Percentiles rank a stretch among this genome's conserved stretches.
Evolutionary conservation across 2,329 filamentous ascomycete genomes (phyloP).

Genomic region (Periglandula ipomoeae): DNA sequence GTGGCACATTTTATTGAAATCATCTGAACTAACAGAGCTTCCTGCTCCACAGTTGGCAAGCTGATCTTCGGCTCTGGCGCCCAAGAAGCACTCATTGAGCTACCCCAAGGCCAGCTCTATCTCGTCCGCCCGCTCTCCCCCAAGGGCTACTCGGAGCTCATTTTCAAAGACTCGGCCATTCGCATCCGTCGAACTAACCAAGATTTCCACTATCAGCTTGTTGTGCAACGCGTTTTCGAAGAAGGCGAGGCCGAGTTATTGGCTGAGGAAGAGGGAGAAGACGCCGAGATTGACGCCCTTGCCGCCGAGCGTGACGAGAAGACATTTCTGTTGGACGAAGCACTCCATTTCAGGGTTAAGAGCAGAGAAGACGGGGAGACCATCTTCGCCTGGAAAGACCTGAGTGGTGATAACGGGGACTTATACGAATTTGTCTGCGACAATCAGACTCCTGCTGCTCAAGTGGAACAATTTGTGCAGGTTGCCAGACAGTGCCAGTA

Average conservation of each 20-base stretch:
- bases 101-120: constrained; percentile 93
- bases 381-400: constrained; percentile 87
- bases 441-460: constrained; percentile 54
- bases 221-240: constrained; percentile 92
- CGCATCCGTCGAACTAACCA: constrained; percentile 88
- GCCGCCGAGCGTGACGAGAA: constrained; percentile 87
- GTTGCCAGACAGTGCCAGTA: constrained; percentile 91
- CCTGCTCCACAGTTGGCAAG: constrained; percentile 60
- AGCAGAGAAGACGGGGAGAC: constrained; percentile 71
- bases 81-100: constrained; percentile 89
- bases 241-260: constrained; percentile 91
- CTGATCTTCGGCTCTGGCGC: constrained; percentile 79
- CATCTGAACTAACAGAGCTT: not conserved
- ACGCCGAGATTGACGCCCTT: constrained; percentile 67
- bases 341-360: constrained; percentile 78
- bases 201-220: constrained; percentile 95
- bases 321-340: constrained; percentile 90
- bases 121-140: constrained; percentile 90
- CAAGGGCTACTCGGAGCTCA: constrained; percentile 96
- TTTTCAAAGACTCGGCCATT: constrained; percentile 94
- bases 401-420: constrained; percentile 88
- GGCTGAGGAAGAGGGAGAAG: constrained; percentile 80
- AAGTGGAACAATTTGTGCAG: constrained; percentile 71
- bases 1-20: not conserved
- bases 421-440: constrained; percentile 99